Evolutionary conservation across 139 green algal genomes (phyloP), one percentile per base, ranked within the genome.

Genomic region (Coelastrella sp.): DNA sequence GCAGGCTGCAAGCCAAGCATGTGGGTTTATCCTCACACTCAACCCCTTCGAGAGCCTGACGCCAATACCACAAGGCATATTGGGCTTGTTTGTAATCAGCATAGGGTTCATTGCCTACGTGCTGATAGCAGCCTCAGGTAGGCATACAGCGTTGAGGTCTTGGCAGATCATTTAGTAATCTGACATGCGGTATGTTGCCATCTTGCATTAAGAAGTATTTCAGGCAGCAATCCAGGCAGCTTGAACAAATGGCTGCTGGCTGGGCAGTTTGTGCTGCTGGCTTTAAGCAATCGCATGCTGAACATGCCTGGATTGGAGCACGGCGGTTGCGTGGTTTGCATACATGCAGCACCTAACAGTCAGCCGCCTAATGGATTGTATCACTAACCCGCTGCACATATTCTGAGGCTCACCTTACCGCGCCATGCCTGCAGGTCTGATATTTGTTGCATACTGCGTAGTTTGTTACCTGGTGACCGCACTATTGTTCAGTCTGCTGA

Each of bases 391-490:
- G n/a, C n/a, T n/a, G n/a, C n/a, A n/a, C n/a, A n/a, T n/a, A n/a
- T n/a, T n/a, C n/a, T n/a, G n/a, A n/a, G n/a, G n/a, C n/a, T n/a
- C n/a, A n/a, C n/a, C 53, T 27, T 64, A 21, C 2, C 4, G 27
- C 17, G 53, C 34, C 23, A 25, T 27, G 5, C 2, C 11, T 51
- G 19, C 73, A 79, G 83, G 83, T 27, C 32, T 88, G 30, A 78
- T 83, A 30, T 88, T 88, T 72, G 73, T 88, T 37, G 72, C 73
- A 2, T 88, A 88, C 83, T 88, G 83, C 45, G 73, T 88, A 6
- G 32, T 83, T 5, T 88, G 83, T 62, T 88, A 88, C 60, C 73
- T 88, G 19, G 73, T 83, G 21, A 88, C 83, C 0, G 83, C 83
- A n/a, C 73, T 88, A 73, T 60, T 88, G 19, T 88, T 88, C 73